Evolutionary conservation across 495 filamentous ascomycete genomes (phyloP).

Genomic region (Annulohypoxylon stygium): DNA sequence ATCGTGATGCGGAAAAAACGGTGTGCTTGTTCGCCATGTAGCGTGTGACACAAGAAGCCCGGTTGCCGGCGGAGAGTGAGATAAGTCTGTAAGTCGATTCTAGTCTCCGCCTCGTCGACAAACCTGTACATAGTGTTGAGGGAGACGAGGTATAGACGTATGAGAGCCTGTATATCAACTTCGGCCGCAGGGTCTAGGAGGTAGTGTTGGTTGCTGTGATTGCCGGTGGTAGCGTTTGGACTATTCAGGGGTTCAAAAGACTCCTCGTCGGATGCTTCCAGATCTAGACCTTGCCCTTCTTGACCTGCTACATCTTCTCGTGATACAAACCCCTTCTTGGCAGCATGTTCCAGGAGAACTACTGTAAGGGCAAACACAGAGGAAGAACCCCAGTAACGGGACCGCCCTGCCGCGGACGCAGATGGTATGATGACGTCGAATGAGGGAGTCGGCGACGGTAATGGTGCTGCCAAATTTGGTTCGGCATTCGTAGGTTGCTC

Average conservation of each 20-base stretch:
- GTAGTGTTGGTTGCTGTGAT: background rate
- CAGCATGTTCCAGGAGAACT: background rate
- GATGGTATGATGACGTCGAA: conserved; percentile 1
- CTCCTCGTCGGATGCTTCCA: too few species aligned
- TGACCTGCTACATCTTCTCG: background rate
- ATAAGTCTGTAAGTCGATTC: background rate
- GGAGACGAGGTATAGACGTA: background rate
- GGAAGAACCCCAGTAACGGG: background rate
- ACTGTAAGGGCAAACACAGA: background rate
- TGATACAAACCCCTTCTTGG: background rate
- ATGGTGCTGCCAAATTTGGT: too few species aligned
- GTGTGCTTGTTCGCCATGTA: background rate
- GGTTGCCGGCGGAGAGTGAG: background rate
- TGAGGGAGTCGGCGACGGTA: background rate
- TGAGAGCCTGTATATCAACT: background rate
- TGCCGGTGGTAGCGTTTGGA: too few species aligned
- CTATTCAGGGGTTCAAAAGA: too few species aligned
- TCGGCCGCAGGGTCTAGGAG: background rate
- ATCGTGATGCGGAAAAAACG: background rate
- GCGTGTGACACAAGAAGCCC: background rate
- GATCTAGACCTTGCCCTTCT: too few species aligned
- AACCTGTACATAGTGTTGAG: background rate
- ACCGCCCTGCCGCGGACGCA: background rate
- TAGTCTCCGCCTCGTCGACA: background rate
- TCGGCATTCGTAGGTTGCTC: too few species aligned